Evolutionary conservation across 495 filamentous ascomycete genomes (phyloP).

Genomic region (Trichoderma virens): DNA sequence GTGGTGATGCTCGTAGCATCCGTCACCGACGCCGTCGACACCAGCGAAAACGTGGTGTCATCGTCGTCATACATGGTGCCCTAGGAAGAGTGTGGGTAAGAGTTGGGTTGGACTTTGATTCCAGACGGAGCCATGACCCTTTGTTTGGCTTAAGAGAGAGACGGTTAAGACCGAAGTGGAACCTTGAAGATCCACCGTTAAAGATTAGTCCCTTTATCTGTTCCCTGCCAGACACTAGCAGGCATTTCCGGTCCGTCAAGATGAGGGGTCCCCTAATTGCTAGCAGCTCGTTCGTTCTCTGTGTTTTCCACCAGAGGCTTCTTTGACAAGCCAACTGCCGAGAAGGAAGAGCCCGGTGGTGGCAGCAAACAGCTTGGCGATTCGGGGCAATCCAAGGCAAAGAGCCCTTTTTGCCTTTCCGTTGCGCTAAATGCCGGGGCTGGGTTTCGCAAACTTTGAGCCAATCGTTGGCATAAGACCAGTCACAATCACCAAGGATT

Average conservation of each 20-base stretch:
- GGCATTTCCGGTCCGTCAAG: constrained; percentile 3
- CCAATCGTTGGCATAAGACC: not conserved
- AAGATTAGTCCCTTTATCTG: not conserved
- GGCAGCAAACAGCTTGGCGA: not conserved
- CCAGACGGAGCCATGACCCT: constrained; percentile 6
- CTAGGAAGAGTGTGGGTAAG: constrained; percentile 1
- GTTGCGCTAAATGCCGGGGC: not conserved
- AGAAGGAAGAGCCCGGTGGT: not conserved
- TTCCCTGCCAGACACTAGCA: constrained; percentile 8
- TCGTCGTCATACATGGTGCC: constrained; percentile 8
- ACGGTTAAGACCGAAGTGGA: constrained; percentile 9
- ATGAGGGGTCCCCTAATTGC: constrained; percentile 2
- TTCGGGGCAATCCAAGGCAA: not conserved
- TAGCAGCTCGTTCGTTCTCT: not conserved
- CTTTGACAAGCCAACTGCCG: not conserved
- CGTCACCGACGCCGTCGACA: constrained; percentile 4
- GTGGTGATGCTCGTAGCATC: constrained; percentile 5
- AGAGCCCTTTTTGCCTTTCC: not conserved
- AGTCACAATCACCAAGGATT: not conserved
- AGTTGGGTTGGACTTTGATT: not conserved
- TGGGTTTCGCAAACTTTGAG: not conserved
- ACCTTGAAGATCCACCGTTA: constrained; percentile 5
- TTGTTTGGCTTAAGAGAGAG: constrained; percentile 7
- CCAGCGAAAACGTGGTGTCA: constrained; percentile 9
- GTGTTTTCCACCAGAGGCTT: not conserved